These are phyloP conservation scores for Nicotiana obtusifolia DNA, from an alignment of 257 asterid genomes.

Conservation along the genomic window DNA sequence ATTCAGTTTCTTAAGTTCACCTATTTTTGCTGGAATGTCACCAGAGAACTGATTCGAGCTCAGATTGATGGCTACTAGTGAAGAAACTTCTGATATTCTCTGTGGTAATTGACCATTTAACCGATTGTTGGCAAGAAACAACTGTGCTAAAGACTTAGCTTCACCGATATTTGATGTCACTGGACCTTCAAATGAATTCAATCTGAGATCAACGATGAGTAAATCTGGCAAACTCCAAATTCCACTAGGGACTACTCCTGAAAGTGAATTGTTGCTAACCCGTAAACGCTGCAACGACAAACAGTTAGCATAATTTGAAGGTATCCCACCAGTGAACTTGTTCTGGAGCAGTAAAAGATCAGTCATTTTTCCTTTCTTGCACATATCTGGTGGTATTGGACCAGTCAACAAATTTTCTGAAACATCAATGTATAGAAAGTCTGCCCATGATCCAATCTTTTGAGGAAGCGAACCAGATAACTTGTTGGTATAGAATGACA, in stretches of 20 bases:
- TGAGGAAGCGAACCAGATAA: slow-evolving; percentile 35
- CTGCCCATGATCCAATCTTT: slow-evolving; percentile 39
- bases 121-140: slow-evolving; percentile 26
- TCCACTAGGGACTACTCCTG: slow-evolving; percentile 33
- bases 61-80: slow-evolving; percentile 26
- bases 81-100: slow-evolving; percentile 31
- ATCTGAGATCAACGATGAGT: slow-evolving; percentile 26
- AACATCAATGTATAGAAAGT: slow-evolving; percentile 28
- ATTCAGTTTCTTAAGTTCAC: slow-evolving; percentile 25
- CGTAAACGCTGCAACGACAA: slow-evolving; percentile 27
- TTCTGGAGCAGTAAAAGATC: slow-evolving; percentile 33
- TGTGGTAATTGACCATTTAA: slow-evolving; percentile 34
- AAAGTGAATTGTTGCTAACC: slow-evolving; percentile 34
- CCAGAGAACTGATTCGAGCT: slow-evolving; percentile 31
- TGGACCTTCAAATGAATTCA: slow-evolving; percentile 36
- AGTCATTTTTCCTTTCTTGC: slow-evolving; percentile 26
- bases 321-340: slow-evolving; percentile 35
- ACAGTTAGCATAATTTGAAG: slow-evolving; percentile 33
- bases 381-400: slow-evolving; percentile 45
- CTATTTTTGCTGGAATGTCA: slow-evolving; percentile 23
- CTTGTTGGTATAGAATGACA: slow-evolving; percentile 29
- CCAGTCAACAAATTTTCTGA: slow-evolving; percentile 33
- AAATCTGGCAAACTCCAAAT: slow-evolving; percentile 38
- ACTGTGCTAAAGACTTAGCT: slow-evolving; percentile 34
- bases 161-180: slow-evolving; percentile 29